phyloP scores from a whole-genome alignment of 176 grass and related monocot genomes.

The Carex cristatella region DNA sequence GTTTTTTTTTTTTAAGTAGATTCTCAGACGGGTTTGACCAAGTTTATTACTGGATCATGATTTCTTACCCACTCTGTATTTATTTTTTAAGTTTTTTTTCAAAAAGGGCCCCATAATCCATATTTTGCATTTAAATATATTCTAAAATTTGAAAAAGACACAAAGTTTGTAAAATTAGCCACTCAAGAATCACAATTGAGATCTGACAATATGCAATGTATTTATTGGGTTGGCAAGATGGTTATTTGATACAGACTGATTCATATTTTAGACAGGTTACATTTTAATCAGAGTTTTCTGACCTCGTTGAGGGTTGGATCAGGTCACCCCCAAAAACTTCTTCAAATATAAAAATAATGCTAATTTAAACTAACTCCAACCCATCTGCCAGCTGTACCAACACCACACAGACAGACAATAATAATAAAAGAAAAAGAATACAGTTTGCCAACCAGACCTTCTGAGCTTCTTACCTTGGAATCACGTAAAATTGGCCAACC shows the following conservation, averaged over 20 bases:
- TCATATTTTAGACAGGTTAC: neutral
- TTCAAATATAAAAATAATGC: neutral
- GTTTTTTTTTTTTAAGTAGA: neutral
- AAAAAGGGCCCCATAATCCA: neutral
- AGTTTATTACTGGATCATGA: neutral
- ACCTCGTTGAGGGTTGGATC: neutral
- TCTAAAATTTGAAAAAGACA: neutral
- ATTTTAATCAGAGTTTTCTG: neutral
- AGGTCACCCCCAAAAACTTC: neutral
- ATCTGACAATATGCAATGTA: neutral
- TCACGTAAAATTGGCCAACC: neutral
- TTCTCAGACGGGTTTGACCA: neutral
- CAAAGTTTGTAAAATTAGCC: neutral
- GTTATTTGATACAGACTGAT: neutral
- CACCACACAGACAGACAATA: neutral
- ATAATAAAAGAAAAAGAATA: neutral
- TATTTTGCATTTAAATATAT: neutral
- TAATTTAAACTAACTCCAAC: neutral
- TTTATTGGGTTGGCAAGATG: neutral
- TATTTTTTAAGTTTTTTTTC: neutral
- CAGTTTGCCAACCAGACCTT: neutral
- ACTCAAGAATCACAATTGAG: slow-evolving; percentile 4
- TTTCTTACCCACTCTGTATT: neutral
- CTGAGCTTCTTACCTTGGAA: neutral
- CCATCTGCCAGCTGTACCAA: neutral